Percentiles rank a stretch among this genome's conserved stretches.
phyloP scores from a whole-genome alignment of 768 basidiomycete genomes.

The Boletus tylopilopsis region DNA sequence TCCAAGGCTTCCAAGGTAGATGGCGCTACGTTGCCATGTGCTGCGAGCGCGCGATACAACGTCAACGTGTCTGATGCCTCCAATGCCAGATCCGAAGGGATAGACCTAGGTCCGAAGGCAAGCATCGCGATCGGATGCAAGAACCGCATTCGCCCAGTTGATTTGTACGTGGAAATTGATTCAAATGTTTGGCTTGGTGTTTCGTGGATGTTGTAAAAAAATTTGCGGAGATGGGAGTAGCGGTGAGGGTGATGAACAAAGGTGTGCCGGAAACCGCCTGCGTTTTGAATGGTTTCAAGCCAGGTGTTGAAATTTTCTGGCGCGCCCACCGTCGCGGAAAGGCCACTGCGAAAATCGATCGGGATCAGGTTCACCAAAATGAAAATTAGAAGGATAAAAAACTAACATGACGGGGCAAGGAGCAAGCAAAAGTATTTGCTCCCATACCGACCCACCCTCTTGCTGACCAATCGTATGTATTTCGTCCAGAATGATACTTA shows the following conservation, averaged over 20 bases:
- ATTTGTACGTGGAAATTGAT: conserved; percentile 34
- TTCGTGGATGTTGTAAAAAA: conserved; percentile 43
- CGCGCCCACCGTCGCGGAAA: conserved; percentile 68
- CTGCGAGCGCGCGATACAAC: conserved; percentile 45
- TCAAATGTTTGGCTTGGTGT: conserved; percentile 26
- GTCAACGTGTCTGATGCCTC: conserved; percentile 56
- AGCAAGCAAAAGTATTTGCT: conserved; percentile 66
- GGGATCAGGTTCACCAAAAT: too few species aligned
- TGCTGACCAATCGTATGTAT: conserved; percentile 67
- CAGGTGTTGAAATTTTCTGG: conserved; percentile 64
- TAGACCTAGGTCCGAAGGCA: conserved; percentile 43
- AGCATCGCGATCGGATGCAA: conserved; percentile 63
- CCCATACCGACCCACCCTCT: conserved; percentile 69
- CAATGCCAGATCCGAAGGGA: conserved; percentile 62
- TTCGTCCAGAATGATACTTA: conserved; percentile 59
- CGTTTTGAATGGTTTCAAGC: conserved; percentile 57
- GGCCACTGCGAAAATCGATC: conserved; percentile 47
- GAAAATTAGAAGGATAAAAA: background rate
- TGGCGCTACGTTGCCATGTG: conserved; percentile 21
- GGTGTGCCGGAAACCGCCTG: conserved; percentile 54
- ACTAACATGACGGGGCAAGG: conserved; percentile 69
- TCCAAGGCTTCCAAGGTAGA: conserved; percentile 29
- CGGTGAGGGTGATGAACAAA: conserved; percentile 65
- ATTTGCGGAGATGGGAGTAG: conserved; percentile 73
- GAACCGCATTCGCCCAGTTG: conserved; percentile 44